Evolutionary conservation across 139 green algal genomes (phyloP), one percentile per base, ranked within the genome.

Genomic region (Chlamydomonas sphaeroides): DNA sequence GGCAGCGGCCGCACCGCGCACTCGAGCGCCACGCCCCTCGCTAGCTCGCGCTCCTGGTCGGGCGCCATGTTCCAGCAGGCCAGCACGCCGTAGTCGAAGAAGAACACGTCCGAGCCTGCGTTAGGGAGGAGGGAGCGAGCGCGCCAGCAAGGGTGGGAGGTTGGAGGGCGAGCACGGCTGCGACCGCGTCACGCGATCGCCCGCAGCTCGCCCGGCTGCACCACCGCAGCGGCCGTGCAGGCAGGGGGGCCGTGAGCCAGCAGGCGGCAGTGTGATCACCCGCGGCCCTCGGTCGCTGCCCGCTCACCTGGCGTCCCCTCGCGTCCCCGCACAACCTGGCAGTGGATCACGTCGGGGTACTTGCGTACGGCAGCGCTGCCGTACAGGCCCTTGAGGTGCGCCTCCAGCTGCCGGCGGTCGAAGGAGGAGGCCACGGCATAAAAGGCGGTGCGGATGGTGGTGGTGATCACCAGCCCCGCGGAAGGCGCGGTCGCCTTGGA

Each of bases 11-110:
- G 59, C 45, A 80, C 59, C 26, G 59, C 59, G 30, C 72, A 79
- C 28, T 68, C 39, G 4, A 61, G 39, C 7, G 74, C 59, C 10
- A 80, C 17, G 30, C 71, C 33, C 39, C 23, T 59, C 18, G 71
- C 41, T 4, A 80, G n/a, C 20, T 61, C 39, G 20, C 74, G 62
- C 84, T 91, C 90, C 73, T 87, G 81, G 63, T 88, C 73, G 38
- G 79, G 63, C 11, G 68, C 61, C 39, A 96, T 72, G 65, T 84
- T 85, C 93, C 93, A 96, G 66, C 90, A 91, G 5, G 90, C 91
- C 15, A 95, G 61, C 25, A 91, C 90, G 70, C 93, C 93, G 70
- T 94, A 95, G 81, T 96, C 93, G 79, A 95, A 96, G 74, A 82
- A 89, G 56, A 89, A 89, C 2, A 82, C 66, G 78, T 88, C 84